Conservation (phyloP, 306 rosid genomes). For the Chamaecrista fasciculata region DNA sequence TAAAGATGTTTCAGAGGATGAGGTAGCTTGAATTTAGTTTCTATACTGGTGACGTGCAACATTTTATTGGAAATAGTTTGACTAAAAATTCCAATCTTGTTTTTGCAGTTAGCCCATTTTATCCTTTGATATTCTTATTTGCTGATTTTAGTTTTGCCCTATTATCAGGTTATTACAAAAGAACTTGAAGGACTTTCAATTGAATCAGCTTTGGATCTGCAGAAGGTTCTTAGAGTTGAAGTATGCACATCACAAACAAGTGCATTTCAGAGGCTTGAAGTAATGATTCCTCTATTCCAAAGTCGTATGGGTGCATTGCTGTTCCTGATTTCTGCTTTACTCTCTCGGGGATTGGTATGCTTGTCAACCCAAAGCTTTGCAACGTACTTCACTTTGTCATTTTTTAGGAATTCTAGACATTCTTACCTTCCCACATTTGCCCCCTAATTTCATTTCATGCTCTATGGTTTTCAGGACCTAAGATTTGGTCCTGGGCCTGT, state of each 20-base stretch:
- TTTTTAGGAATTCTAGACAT: not conserved
- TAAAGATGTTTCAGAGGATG: conserved; percentile 54
- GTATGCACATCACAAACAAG: conserved; percentile 56
- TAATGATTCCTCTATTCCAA: conserved; percentile 65
- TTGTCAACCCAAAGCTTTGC: conserved; percentile 32
- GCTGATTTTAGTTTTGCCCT: conserved; percentile 26
- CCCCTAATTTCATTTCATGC: conserved; percentile 11
- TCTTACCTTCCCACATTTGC: not conserved
- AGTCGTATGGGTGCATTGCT: conserved; percentile 99
- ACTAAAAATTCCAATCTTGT: conserved; percentile 24
- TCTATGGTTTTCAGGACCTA: conserved; percentile 20
- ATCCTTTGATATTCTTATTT: conserved; percentile 12
- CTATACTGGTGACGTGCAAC: conserved; percentile 16
- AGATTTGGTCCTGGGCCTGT: not conserved
- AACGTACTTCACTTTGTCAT: conserved; percentile 7
- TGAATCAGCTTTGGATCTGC: conserved; percentile 76
- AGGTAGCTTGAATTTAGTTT: conserved; percentile 46
- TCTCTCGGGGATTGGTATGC: conserved; percentile 91
- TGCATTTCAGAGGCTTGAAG: conserved; percentile 73
- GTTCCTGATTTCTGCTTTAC: conserved; percentile 89
- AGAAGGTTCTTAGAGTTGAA: conserved; percentile 70
- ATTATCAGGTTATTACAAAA: conserved; percentile 54
- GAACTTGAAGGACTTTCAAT: conserved; percentile 78
- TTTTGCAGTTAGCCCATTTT: conserved; percentile 4
- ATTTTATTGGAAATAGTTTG: conserved; percentile 25